phyloP scores from a whole-genome alignment of 768 basidiomycete genomes.

The Holtermannia corniformis region DNA sequence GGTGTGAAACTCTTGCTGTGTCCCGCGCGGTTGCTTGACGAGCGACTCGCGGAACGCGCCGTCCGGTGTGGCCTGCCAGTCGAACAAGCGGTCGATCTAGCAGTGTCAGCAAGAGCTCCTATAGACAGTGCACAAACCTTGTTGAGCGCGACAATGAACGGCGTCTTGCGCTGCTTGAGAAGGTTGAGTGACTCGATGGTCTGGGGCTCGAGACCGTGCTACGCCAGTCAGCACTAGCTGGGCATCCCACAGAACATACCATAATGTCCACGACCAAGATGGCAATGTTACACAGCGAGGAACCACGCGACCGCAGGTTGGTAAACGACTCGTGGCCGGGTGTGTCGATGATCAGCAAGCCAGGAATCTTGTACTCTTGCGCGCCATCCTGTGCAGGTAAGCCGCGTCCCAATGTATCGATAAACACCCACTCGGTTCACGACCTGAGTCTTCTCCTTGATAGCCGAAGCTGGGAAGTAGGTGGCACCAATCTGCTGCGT shows the following conservation, averaged over 20 bases:
- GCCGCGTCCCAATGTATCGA: background rate
- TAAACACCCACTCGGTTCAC: conserved; percentile 60
- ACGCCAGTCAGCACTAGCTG: conserved; percentile 5
- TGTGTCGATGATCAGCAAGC: conserved; percentile 91
- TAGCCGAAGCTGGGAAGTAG: conserved; percentile 94
- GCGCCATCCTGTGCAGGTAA: conserved; percentile 52
- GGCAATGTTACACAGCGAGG: conserved; percentile 95
- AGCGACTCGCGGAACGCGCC: conserved; percentile 87
- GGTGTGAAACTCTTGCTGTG: conserved; percentile 86
- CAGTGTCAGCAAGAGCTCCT: conserved; percentile 3
- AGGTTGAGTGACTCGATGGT: conserved; percentile 91
- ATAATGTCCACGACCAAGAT: conserved; percentile 98
- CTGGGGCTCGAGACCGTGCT: conserved; percentile 98
- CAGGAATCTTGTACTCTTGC: conserved; percentile 94
- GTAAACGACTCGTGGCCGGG: conserved; percentile 99
- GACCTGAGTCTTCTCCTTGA: conserved; percentile 85
- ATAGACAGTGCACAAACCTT: conserved; percentile 50
- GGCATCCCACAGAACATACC: conserved; percentile 44
- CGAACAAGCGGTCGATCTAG: conserved; percentile 95
- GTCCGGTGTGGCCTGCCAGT: conserved; percentile 84
- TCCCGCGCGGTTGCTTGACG: conserved; percentile 63
- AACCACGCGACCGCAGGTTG: conserved; percentile 87
- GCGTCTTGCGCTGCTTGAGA: conserved; percentile 84
- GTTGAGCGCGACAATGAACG: conserved; percentile 97
- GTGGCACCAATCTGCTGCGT: conserved; percentile 99